Conservation (phyloP, 495 filamentous ascomycete genomes). For the Rusavskia elegans region DNA sequence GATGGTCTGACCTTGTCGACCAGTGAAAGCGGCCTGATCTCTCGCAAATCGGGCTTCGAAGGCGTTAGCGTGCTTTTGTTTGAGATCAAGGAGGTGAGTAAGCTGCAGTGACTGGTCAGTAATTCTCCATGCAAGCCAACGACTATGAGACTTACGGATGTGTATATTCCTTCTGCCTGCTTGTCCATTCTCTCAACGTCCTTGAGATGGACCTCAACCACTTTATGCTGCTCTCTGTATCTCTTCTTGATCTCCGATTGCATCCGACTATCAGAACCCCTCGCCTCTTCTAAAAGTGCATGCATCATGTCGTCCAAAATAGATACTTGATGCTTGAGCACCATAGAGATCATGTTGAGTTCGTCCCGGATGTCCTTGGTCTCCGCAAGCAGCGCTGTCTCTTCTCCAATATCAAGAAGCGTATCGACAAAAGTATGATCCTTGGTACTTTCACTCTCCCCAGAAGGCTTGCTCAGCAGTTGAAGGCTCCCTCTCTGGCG, state of each 20-base stretch:
- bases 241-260: conserved; percentile 38
- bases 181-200: conserved; percentile 55
- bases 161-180: conserved; percentile 48
- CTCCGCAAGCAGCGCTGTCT: conserved; percentile 49
- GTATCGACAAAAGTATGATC: conserved; percentile 42
- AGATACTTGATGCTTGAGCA: conserved; percentile 41
- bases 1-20: conserved; percentile 43
- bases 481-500: conserved; percentile 21
- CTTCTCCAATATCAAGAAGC: conserved; percentile 49
- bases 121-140: background rate
- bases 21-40: conserved; percentile 48
- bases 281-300: conserved; percentile 34
- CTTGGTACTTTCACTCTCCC: conserved; percentile 11
- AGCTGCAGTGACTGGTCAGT: conserved; percentile 15
- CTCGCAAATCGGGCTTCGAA: conserved; percentile 54
- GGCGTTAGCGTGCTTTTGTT: conserved; percentile 57
- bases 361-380: conserved; percentile 61
- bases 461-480: conserved; percentile 11
- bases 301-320: conserved; percentile 32
- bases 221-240: conserved; percentile 42
- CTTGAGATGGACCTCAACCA: conserved; percentile 44
- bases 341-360: conserved; percentile 51
- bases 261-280: conserved; percentile 20
- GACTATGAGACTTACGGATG: conserved; percentile 13
- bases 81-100: conserved; percentile 43